Conservation (phyloP, 169 alveolate species). For the Plasmodium relictum region DNA sequence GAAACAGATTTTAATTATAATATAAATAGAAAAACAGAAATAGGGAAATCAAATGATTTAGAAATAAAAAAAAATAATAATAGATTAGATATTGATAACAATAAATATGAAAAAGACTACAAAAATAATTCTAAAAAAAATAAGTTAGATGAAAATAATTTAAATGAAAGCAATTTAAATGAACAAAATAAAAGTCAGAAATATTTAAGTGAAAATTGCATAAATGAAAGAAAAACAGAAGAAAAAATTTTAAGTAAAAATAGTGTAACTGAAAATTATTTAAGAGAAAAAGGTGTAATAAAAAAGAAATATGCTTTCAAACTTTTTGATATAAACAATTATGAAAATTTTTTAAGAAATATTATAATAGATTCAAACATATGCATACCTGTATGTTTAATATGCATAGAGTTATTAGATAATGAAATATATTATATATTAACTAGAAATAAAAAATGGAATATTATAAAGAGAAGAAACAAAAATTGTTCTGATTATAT, state of each 20-base stretch:
- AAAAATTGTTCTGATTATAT: slow-evolving; percentile 15
- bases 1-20: neutral
- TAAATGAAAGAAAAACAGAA: neutral
- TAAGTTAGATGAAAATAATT: neutral
- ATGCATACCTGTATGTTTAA: slow-evolving; percentile 42
- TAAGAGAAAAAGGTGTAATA: neutral
- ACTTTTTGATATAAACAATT: slow-evolving; percentile 50
- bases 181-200: too few species aligned
- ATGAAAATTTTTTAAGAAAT: slow-evolving; percentile 23
- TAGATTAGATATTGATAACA: too few species aligned
- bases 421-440: slow-evolving; percentile 25
- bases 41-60: too few species aligned
- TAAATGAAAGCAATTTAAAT: neutral
- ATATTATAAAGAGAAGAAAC: slow-evolving; percentile 4
- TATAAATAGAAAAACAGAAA: neutral
- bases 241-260: neutral
- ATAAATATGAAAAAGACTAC: too few species aligned
- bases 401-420: slow-evolving; percentile 44
- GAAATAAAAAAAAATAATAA: neutral
- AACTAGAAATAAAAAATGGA: slow-evolving; percentile 42
- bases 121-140: neutral
- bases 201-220: neutral
- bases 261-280: neutral
- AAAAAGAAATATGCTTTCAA: neutral
- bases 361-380: slow-evolving; percentile 46